Conservation (phyloP, 345 rosid genomes). For the Lepidium didymum region DNA sequence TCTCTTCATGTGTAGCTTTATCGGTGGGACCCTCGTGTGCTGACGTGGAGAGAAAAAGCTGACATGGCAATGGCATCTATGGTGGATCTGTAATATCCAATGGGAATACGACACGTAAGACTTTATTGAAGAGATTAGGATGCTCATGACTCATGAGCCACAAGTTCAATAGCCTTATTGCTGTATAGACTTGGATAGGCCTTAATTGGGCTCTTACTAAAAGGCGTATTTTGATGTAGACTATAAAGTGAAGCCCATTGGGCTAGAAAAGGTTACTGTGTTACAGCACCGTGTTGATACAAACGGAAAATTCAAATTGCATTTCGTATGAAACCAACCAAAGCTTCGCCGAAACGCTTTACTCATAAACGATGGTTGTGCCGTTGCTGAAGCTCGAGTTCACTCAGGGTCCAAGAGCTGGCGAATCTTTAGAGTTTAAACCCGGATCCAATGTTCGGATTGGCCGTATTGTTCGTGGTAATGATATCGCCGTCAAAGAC, state of each 20-base stretch:
- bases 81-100: slow-evolving; percentile 14
- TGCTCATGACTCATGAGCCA: slow-evolving; percentile 6
- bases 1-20: slow-evolving; percentile 13
- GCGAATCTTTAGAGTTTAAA: slow-evolving; percentile 49
- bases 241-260: not conserved
- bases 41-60: not conserved
- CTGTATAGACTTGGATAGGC: not conserved
- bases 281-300: not conserved
- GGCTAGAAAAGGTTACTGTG: not conserved
- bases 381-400: slow-evolving; percentile 43
- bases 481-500: slow-evolving; percentile 58
- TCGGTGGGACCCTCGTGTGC: slow-evolving; percentile 1
- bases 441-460: slow-evolving; percentile 45
- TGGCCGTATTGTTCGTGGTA: slow-evolving; percentile 75
- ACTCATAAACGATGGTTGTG: slow-evolving; percentile 27
- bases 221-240: not conserved
- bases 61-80: not conserved
- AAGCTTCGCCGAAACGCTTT: slow-evolving; percentile 11
- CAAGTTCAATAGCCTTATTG: not conserved
- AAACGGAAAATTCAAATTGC: slow-evolving; percentile 6
- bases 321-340: not conserved
- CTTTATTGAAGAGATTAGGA: slow-evolving; percentile 23
- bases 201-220: too few relatives aligned
- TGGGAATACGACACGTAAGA: not conserved
- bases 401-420: slow-evolving; percentile 57